A percentile compares a stretch with the other conserved stretches of the same genome.
Evolutionary conservation across 768 basidiomycete genomes (phyloP).

Genomic region (Hericium alpestre): DNA sequence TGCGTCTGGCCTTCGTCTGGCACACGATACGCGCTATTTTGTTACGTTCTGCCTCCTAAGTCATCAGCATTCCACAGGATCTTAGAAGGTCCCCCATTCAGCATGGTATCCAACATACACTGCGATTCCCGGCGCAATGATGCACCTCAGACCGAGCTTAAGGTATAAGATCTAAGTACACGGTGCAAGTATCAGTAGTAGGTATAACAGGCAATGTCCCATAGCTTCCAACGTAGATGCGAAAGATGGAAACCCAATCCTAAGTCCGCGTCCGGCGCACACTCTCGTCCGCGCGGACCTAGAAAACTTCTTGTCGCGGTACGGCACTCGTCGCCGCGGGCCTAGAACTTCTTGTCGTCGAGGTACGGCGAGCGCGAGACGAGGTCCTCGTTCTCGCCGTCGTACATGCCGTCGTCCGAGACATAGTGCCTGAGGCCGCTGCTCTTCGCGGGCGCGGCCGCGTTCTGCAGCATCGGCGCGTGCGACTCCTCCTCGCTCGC

Average conservation of each 20-base stretch:
- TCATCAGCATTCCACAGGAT: too few relatives aligned
- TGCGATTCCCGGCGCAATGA: neutral
- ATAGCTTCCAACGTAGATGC: too few relatives aligned
- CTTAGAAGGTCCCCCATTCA: too few relatives aligned
- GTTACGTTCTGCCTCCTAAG: too few relatives aligned
- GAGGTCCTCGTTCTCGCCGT: constrained; percentile 38
- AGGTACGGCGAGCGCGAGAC: constrained; percentile 21
- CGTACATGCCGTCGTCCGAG: constrained; percentile 29
- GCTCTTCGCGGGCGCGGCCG: constrained; percentile 16
- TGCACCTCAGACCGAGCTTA: neutral
- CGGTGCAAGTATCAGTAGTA: neutral
- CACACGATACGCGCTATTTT: too few relatives aligned
- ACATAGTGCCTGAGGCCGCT: constrained; percentile 46
- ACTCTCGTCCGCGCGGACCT: too few relatives aligned
- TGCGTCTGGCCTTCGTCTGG: too few relatives aligned
- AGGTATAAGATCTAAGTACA: neutral
- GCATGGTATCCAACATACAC: neutral
- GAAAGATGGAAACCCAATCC: constrained; percentile 16
- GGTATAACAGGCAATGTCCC: too few relatives aligned
- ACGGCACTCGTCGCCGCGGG: too few relatives aligned
- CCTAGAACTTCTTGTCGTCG: constrained; percentile 5
- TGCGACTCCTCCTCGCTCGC: constrained; percentile 49
- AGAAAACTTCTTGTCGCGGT: too few relatives aligned
- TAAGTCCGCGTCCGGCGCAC: too few relatives aligned
- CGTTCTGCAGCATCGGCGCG: constrained; percentile 34